Base-by-base conservation (phyloP, 75 land plant genomes). In the Picea sitchensis region DNA sequence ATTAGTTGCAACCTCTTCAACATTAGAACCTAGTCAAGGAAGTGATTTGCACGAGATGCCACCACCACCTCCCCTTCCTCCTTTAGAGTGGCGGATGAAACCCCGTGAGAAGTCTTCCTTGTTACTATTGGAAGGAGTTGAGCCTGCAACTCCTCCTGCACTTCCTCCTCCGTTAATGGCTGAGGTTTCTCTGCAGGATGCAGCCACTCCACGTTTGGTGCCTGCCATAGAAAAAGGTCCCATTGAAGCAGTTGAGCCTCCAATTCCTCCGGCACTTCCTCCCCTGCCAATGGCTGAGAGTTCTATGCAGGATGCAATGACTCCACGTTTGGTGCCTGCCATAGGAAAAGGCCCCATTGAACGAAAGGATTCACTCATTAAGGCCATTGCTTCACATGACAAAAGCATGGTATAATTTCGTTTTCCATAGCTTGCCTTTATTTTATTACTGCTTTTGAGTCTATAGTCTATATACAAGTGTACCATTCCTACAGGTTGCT, bases 61-160 rank as follows among this genome's bases (percentile, higher is more conserved):
- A n/a, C 64, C 74, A 47, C 59, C 76, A 34, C 91, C 91, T 34
- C 91, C 93, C 58, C 86, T 83, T 14, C 93, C 91, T 62, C 91
- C 93, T 38, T 3, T 65, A 21, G 89, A 87, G 59, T 89, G 91
- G 91, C 69, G 81, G 60, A 65, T 57, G n/a, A 89, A 83, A 69
- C 14, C 87, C 15, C 32, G 38, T 18, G 51, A 71, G n/a, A 44
- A 41, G 23, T n/a, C 47, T 44, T 71, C 74, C 1, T 71, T 71
- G 3, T 11, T 47, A 71, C 44, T 71, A 11, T 64, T 64, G 51
- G 75, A 64, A 14, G 74, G 74, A 9, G 74, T 44, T 71, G 74
- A 71, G 44, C 51, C 74, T 14, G 44, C 74, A 44, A 20, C 76
- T 75, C 76, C 76, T n/a, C 76, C 58, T 23, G 59, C 76, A 23